Base-by-base conservation (phyloP, 345 rosid genomes). In the Aurinia saxatilis region DNA sequence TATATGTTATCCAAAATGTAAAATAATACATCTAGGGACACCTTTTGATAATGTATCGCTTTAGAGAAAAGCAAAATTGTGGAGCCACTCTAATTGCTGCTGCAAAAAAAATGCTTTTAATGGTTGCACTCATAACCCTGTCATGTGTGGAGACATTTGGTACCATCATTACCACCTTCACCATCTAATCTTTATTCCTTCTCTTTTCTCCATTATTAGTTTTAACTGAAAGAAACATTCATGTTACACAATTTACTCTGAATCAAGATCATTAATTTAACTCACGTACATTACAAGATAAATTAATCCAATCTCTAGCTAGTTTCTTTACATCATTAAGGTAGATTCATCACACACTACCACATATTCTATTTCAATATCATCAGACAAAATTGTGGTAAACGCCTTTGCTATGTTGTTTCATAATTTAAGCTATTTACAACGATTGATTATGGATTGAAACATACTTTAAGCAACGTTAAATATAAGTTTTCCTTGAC, bases 81-180 rank as follows among this genome's bases (percentile, higher is more conserved):
- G 71, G 70, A 64, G 70, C 70, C 75, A 71, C 38, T 64, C 64
- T 63, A 57, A 63, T 63, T 70, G 51, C 46, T 56, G 38, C 59
- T 48, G 31, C 46, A 33, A 34, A 2, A 21, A 54, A 36, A 11
- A 56, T 17, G 48, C 69, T 56, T 63, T 70, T 11, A 39, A 49
- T 57, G 70, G 58, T 42, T 64, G 65, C 70, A 71, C 70, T 71
- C 75, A 49, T 64, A 69, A 7, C 16, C 60, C 55, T 64, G 60
- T 57, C 75, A 71, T 71, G 60, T 64, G 75, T 64, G 48, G 25
- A 56, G 75, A 57, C 65, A 71, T 49, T 47, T 63, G 60, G 65
- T 64, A 64, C 48, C 70, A 71, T 71, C 75, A 71, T 64, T 56
- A 57, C 46, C 36, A 61, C 57, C 68, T 62, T 71, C 59, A 48